phyloP scores from a whole-genome alignment of 768 basidiomycete genomes.

The Zangia roseola region DNA sequence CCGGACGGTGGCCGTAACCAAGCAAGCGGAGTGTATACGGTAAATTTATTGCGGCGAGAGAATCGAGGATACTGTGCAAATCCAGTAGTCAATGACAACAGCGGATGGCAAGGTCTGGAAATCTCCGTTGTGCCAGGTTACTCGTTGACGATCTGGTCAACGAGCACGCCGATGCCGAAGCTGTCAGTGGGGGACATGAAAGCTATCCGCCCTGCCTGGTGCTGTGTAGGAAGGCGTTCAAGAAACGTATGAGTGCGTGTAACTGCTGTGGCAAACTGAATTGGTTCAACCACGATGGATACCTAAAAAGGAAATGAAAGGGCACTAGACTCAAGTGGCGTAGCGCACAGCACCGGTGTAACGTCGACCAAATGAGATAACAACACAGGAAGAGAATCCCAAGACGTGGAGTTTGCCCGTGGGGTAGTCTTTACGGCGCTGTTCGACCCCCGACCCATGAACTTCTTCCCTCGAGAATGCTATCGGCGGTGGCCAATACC shows the following conservation, averaged over 20 bases:
- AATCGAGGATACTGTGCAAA: not conserved
- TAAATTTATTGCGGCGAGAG: not conserved
- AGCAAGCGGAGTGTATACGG: not conserved
- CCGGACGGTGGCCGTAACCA: conserved; percentile 7
- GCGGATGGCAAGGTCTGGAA: conserved; percentile 5
- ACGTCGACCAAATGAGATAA: not conserved
- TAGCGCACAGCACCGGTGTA: conserved; percentile 13
- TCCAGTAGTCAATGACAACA: conserved; percentile 3
- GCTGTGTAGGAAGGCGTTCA: not conserved
- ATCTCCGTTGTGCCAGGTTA: not conserved
- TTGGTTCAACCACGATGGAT: conserved; percentile 7
- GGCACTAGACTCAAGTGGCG: not conserved
- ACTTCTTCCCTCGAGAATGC: not conserved
- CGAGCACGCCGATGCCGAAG: not conserved
- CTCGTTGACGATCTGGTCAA: not conserved
- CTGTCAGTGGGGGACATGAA: not conserved
- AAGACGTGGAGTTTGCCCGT: not conserved
- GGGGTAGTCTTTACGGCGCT: conserved; percentile 11
- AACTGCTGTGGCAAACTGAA: not conserved
- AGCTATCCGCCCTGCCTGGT: not conserved
- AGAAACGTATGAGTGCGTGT: not conserved
- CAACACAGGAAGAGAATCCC: conserved; percentile 8
- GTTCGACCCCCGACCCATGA: conserved; percentile 4
- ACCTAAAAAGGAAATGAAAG: conserved; percentile 13
- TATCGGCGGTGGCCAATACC: not conserved